Base-by-base conservation (phyloP, 2,329 filamentous ascomycete species). In the Teratosphaeria pseudoeucalypti region DNA sequence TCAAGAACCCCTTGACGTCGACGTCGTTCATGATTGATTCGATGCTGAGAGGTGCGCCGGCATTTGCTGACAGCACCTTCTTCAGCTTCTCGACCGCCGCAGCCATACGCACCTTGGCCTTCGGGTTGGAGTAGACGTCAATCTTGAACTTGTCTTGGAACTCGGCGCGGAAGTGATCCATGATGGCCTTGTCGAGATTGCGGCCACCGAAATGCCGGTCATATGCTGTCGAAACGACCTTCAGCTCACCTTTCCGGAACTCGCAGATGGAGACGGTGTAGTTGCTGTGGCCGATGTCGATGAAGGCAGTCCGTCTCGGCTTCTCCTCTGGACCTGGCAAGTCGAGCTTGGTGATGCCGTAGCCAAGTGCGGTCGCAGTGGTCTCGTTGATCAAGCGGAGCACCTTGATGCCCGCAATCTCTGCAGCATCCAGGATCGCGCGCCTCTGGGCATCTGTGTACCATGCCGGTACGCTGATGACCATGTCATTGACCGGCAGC, bases 131-230 rank as follows among this genome's bases (percentile, higher is more conserved):
- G 76, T 86, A 85, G 78, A 99, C 92, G 74, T 97, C 92, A 68
- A 97, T 89, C 83, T 95, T 96, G 85, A 90, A 95, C 78, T 95
- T 96, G 77, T 90, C 89, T 80, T 94, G 90, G 83, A 97, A 99
- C 77, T 97, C 92, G 72, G 89, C 87, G 70, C 88, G 89, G 72
- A 99, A 90, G 79, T 97, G 92, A 73, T 97, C 91, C 60, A 96
- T 88, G 57, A 99, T 79, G 63, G 90, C 91, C 79, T 91, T 88
- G 82, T 99, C 95, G 73, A 99, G 95, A 80, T 97, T 89, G 71
- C 94, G 90, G 66, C 94, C 94, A 81, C 94, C 94, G 67, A 97
- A 95, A 80, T 97, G 92, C 70, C 91, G 88, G 77, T 99, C 94
- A 76, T 85, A 96, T 63, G 92, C 85, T 53, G 92, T 96, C 29